phyloP scores from a whole-genome alignment of 148 eudicot genomes.

The Nepenthes mirabilis region DNA sequence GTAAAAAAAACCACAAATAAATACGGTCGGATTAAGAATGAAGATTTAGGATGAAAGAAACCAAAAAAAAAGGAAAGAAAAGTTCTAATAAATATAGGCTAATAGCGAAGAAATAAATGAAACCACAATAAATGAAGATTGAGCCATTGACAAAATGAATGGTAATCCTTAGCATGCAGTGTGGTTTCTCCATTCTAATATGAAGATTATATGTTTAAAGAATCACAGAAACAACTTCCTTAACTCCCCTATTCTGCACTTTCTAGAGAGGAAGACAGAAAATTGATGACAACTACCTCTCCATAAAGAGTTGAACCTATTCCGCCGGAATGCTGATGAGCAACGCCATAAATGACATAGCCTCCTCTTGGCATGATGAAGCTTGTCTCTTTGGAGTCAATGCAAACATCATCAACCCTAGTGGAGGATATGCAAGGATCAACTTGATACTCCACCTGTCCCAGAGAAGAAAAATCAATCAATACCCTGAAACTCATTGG shows the following conservation, averaged over 20 bases:
- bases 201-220: too few species aligned
- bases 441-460: constrained; percentile 67
- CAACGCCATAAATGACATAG: constrained; percentile 59
- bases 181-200: too few species aligned
- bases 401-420: constrained; percentile 17
- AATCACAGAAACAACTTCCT: not conserved
- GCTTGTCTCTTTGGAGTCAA: constrained; percentile 30
- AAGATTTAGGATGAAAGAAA: too few species aligned
- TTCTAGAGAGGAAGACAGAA: not conserved
- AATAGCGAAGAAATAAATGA: too few species aligned
- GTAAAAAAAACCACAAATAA: too few species aligned
- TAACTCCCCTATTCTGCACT: not conserved
- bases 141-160: too few species aligned
- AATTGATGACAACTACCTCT: constrained; percentile 29
- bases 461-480: not conserved
- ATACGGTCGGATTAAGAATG: too few species aligned
- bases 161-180: too few species aligned
- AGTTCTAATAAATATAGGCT: too few species aligned
- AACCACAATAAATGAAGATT: too few species aligned
- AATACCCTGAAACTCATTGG: not conserved
- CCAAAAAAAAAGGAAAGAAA: too few species aligned
- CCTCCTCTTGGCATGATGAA: constrained; percentile 56
- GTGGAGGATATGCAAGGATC: constrained; percentile 30
- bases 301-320: constrained; percentile 59
- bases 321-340: constrained; percentile 83